A percentile compares a stretch with the other conserved stretches of the same genome.
phyloP scores from a whole-genome alignment of 2,329 filamentous ascomycete species.

The Exophiala calicioides region DNA sequence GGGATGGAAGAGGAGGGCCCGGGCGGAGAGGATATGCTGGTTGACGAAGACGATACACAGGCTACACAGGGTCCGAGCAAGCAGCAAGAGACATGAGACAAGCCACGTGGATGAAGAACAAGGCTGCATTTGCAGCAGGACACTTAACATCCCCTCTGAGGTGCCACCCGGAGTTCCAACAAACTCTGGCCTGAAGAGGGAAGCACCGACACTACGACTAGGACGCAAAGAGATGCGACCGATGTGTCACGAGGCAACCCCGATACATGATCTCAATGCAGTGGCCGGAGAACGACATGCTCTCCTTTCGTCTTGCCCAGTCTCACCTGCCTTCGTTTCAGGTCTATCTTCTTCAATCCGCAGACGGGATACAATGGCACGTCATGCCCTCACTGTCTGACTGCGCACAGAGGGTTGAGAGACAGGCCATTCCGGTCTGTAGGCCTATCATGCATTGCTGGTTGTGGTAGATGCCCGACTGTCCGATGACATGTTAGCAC shows the following conservation, averaged over 20 bases:
- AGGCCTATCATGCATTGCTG: slow-evolving; percentile 8
- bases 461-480: slow-evolving; percentile 16
- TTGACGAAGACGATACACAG: slow-evolving; percentile 3
- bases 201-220: too few species aligned
- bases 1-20: slow-evolving; percentile 11
- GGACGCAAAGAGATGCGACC: too few species aligned
- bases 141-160: neutral
- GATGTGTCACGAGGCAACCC: too few species aligned
- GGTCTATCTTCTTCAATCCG: neutral
- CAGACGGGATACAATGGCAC: slow-evolving; percentile 13
- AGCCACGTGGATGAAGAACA: neutral
- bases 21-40: neutral
- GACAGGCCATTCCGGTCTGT: slow-evolving; percentile 11
- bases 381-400: slow-evolving; percentile 10
- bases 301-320: too few species aligned
- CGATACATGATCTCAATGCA: too few species aligned
- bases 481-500: too few species aligned
- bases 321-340: neutral
- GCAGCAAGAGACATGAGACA: slow-evolving; percentile 7
- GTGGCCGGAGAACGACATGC: too few species aligned
- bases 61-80: neutral
- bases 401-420: slow-evolving; percentile 6
- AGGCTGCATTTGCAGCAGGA: neutral
- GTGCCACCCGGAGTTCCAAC: neutral
- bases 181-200: too few species aligned